These are phyloP conservation scores for Leucoagaricus sp. DNA, from an alignment of 1,284 basidiomycete species.

Conservation along the genomic window DNA sequence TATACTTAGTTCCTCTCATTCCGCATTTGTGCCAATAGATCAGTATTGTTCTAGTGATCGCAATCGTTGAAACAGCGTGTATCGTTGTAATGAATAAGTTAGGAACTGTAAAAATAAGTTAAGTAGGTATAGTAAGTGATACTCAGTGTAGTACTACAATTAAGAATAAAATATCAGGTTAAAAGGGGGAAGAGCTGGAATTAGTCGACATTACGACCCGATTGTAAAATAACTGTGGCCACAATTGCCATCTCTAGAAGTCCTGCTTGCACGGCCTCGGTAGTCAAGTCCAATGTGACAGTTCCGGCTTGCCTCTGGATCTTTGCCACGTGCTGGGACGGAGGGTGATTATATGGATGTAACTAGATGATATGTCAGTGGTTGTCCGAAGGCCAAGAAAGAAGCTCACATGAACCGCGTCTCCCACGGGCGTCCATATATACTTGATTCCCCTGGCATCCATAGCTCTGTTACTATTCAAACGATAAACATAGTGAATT, in stretches of 20 bases:
- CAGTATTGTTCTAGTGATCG: background rate
- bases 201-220: conserved; percentile 40
- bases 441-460: conserved; percentile 20
- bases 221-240: conserved; percentile 41
- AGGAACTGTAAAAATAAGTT: no score
- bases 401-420: conserved; percentile 7
- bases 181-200: no score
- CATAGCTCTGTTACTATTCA: conserved; percentile 33
- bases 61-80: background rate
- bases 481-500: conserved; percentile 6
- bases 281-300: conserved; percentile 38
- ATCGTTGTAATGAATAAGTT: background rate
- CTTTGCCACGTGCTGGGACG: conserved; percentile 30
- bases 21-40: conserved; percentile 3
- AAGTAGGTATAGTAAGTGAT: no score
- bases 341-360: conserved; percentile 20
- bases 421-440: conserved; percentile 19
- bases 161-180: no score
- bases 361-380: background rate
- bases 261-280: conserved; percentile 37
- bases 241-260: conserved; percentile 37
- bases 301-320: conserved; percentile 31
- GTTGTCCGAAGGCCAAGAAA: background rate
- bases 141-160: no score
- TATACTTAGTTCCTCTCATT: background rate